phyloP scores from a whole-genome alignment of 1,139 yeast species.

The Pichia sp. region DNA sequence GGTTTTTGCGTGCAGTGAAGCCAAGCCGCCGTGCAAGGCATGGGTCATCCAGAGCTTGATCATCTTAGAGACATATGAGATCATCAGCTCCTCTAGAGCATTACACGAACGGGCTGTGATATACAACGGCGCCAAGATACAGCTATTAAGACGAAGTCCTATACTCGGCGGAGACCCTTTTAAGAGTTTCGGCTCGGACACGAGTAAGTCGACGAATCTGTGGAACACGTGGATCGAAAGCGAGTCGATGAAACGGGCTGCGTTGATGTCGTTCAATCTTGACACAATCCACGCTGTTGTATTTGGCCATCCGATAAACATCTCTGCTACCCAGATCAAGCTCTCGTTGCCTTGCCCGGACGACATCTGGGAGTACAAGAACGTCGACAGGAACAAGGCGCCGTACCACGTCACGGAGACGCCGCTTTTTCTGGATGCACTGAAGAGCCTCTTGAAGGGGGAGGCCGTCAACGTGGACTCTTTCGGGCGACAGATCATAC shows the following conservation, averaged over 20 bases:
- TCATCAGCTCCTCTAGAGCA: slow-evolving; percentile 49
- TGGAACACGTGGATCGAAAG: slow-evolving; percentile 69
- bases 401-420: slow-evolving; percentile 30
- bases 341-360: slow-evolving; percentile 71
- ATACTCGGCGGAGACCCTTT: slow-evolving; percentile 65
- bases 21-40: slow-evolving; percentile 52
- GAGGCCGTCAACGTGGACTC: slow-evolving; percentile 35
- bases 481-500: slow-evolving; percentile 55
- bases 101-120: slow-evolving; percentile 72
- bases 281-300: slow-evolving; percentile 72
- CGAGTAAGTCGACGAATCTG: slow-evolving; percentile 22
- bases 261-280: slow-evolving; percentile 68
- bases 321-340: slow-evolving; percentile 65
- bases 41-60: slow-evolving; percentile 67
- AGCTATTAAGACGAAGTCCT: slow-evolving; percentile 66
- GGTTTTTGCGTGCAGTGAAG: slow-evolving; percentile 55
- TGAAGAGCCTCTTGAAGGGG: slow-evolving; percentile 47
- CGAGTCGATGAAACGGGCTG: slow-evolving; percentile 70
- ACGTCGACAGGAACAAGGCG: slow-evolving; percentile 28
- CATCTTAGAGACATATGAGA: slow-evolving; percentile 63
- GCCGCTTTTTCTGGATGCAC: slow-evolving; percentile 42
- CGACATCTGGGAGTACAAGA: slow-evolving; percentile 58
- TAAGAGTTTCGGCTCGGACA: slow-evolving; percentile 19
- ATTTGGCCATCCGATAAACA: slow-evolving; percentile 65
- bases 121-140: slow-evolving; percentile 75